phyloP scores from a whole-genome alignment of 768 basidiomycete species.

The Polyporus arcularius region DNA sequence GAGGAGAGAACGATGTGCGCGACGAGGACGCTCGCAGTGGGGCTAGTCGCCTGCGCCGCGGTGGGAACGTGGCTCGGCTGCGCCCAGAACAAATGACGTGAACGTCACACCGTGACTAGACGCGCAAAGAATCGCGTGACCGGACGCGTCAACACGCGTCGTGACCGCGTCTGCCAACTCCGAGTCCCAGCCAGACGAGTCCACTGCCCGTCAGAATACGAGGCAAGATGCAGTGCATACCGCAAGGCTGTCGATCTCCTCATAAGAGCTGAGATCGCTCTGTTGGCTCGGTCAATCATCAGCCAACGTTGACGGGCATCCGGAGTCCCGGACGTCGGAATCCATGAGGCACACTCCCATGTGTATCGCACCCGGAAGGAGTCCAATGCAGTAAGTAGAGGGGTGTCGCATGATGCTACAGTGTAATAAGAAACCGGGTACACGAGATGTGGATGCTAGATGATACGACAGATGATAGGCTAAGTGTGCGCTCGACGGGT shows the following conservation, averaged over 20 bases:
- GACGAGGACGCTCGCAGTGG: not conserved
- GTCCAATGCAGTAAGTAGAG: too few species aligned
- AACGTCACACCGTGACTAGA: not conserved
- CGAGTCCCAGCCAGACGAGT: too few species aligned
- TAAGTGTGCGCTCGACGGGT: not conserved
- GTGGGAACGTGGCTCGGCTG: not conserved
- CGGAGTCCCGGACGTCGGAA: too few species aligned
- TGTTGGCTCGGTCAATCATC: too few species aligned
- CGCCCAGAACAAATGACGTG: constrained; percentile 3
- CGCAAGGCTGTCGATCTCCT: too few species aligned
- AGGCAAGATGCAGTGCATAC: not conserved
- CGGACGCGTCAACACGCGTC: constrained; percentile 8
- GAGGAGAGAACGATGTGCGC: not conserved
- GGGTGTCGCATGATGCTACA: not conserved
- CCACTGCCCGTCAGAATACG: not conserved
- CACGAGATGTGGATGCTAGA: too few species aligned
- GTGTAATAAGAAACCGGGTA: not conserved
- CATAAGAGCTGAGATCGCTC: too few species aligned
- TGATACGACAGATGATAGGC: not conserved
- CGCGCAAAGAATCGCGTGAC: constrained; percentile 9
- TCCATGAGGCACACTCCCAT: too few species aligned
- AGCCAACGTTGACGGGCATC: too few species aligned
- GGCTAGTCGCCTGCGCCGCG: not conserved
- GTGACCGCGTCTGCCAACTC: not conserved
- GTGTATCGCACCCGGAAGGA: too few species aligned